Percentiles rank a stretch among this genome's conserved stretches.
Conservation (phyloP, 768 basidiomycete genomes). For the Xerocomus brunneocitrinus region DNA sequence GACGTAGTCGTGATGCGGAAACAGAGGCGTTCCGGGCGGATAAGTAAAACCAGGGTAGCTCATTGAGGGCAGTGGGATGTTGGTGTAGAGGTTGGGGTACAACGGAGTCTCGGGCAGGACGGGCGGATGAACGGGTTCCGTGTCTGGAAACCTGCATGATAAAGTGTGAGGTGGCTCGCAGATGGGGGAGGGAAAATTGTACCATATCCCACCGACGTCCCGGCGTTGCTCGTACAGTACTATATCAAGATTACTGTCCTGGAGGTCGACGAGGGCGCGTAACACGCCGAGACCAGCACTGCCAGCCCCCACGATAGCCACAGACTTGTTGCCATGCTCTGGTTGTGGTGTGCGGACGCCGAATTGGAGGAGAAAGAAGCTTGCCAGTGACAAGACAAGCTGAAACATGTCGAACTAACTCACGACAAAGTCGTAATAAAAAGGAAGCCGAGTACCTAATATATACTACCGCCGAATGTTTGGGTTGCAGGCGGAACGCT, state of each 20-base stretch:
- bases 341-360: background rate
- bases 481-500: too few species aligned
- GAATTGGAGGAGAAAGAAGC: conserved; percentile 5
- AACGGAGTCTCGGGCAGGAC: conserved; percentile 49
- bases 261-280: conserved; percentile 47
- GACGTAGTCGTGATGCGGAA: conserved; percentile 43
- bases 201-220: conserved; percentile 58
- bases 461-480: too few species aligned
- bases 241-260: conserved; percentile 41
- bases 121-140: conserved; percentile 35
- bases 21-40: conserved; percentile 46
- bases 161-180: background rate
- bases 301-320: conserved; percentile 56
- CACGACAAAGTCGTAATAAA: background rate
- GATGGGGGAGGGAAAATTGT: background rate
- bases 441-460: too few species aligned
- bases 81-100: conserved; percentile 51
- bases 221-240: conserved; percentile 50
- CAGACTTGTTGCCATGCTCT: conserved; percentile 34
- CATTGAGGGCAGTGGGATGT: conserved; percentile 55
- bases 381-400: conserved; percentile 8
- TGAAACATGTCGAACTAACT: conserved; percentile 8
- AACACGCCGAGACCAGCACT: conserved; percentile 53
- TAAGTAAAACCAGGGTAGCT: conserved; percentile 54
- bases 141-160: conserved; percentile 33